A percentile compares a stretch with the other conserved stretches of the same genome.
Conservation (phyloP, 1,284 basidiomycete species). For the Leucoagaricus sp. region DNA sequence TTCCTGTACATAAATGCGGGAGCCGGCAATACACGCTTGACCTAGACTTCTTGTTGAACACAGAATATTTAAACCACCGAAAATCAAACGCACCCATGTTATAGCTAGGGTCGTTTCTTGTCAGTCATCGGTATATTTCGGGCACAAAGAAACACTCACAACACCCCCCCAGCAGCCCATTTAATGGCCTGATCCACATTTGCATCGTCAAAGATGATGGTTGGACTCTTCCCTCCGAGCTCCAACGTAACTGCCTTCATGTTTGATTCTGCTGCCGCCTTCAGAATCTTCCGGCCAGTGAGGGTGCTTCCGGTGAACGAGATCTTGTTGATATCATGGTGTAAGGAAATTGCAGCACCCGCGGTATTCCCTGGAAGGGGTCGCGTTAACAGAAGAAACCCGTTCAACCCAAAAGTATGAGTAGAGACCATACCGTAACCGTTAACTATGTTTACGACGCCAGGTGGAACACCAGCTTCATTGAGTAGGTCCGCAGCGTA, state of each 20-base stretch:
- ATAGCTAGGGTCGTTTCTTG: no score
- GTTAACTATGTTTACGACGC: conserved; percentile 76
- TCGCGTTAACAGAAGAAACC: no score
- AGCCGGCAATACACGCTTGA: conserved; percentile 84
- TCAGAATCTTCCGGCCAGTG: conserved; percentile 78
- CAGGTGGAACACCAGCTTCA: conserved; percentile 66
- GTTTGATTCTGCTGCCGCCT: conserved; percentile 75
- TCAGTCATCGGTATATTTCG: no score
- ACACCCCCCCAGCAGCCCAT: no score
- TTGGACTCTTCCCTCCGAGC: conserved; percentile 85
- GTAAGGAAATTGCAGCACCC: conserved; percentile 57
- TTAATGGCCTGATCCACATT: conserved; percentile 76
- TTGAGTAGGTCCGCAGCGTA: conserved; percentile 47
- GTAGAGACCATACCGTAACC: conserved; percentile 57
- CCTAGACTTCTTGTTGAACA: no score
- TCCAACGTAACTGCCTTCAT: conserved; percentile 85
- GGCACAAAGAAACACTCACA: not conserved
- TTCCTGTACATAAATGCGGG: conserved; percentile 86
- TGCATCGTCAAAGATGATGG: no score
- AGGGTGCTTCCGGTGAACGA: conserved; percentile 73
- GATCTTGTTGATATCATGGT: conserved; percentile 60
- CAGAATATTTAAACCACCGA: no score
- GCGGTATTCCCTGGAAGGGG: conserved; percentile 52
- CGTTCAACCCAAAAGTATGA: not conserved
- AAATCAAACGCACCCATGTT: no score